Evolutionary conservation across 306 rosid genomes (phyloP), one percentile per base, ranked within the genome.

Genomic region (Sophora flavescens): DNA sequence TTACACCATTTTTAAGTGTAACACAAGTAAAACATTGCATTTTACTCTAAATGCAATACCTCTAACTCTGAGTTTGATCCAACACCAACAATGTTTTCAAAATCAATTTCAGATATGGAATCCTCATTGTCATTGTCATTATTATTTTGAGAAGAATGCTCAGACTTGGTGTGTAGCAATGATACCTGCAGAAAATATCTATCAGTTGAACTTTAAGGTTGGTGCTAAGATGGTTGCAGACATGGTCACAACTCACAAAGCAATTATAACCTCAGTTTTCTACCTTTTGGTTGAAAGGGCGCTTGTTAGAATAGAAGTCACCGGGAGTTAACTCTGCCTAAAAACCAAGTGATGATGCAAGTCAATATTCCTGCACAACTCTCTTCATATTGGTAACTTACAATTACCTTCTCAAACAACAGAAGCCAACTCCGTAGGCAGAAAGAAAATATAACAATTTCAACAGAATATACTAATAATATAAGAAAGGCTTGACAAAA

Each of bases 291-390:
- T 84, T 85, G 74, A 94, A 77, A 36, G 88, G 93, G 45, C 93
- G 96, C 82, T 94, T 94, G 80, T 88, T 87, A 35, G 94, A 85
- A 72, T 68, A 90, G 84, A 94, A 86, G 82, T 94, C 91, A 28
- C 76, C 78, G 2, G 96, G 97, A 84, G 98, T 91, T 64, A 91
- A 82, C 84, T 89, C 94, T 69, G 95, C 98, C 98, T 94, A 76
- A 76, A 78, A 76, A 63, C 15, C 67, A 84, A 78, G 42, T 22
- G 36, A 79, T 2, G 48, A 15, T 51, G 56, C 47, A 57, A 32
- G 65, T 62, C 82, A 66, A 83, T 26, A 77, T 51, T 65, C 74
- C 33, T 59, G 67, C 45, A 73, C 70, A 71, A 75, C 68, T 30
- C 70, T 45, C 54, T 26, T 15, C 9, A 53, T 12, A 73, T 66